phyloP scores from a whole-genome alignment of 2,329 filamentous ascomycete species.

The Biscogniauxia marginata region DNA sequence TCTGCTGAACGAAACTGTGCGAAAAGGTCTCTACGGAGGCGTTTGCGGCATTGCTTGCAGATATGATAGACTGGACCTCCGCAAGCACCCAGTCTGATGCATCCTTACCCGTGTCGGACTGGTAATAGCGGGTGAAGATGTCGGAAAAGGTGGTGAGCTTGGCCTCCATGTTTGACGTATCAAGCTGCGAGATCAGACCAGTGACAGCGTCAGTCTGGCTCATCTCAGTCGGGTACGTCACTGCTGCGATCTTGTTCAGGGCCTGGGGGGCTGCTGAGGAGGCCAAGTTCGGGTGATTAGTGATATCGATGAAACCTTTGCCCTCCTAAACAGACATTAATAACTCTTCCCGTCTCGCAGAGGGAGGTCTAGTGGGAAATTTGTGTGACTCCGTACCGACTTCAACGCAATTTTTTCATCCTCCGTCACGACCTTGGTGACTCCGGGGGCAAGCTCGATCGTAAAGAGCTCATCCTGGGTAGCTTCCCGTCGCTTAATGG shows the following conservation, averaged over 20 bases:
- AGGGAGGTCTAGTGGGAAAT: background rate
- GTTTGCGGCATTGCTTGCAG: conserved; percentile 57
- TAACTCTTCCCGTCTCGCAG: conserved; percentile 46
- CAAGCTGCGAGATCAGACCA: conserved; percentile 57
- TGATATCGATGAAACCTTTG: conserved; percentile 77
- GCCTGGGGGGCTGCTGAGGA: conserved; percentile 28
- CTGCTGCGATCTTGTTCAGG: conserved; percentile 40
- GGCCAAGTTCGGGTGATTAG: conserved; percentile 59
- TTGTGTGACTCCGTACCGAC: conserved; percentile 45
- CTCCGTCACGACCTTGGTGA: conserved; percentile 68
- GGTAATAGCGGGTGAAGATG: conserved; percentile 69
- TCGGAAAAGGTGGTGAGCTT: conserved; percentile 65
- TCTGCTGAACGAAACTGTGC: conserved; percentile 73
- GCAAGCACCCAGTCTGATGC: conserved; percentile 73
- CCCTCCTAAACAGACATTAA: conserved; percentile 52
- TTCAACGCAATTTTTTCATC: conserved; percentile 72
- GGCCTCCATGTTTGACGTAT: conserved; percentile 62
- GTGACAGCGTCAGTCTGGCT: conserved; percentile 56
- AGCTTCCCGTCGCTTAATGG: conserved; percentile 16
- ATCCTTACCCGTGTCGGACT: conserved; percentile 62
- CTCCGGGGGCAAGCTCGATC: conserved; percentile 65
- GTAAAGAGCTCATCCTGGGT: conserved; percentile 22
- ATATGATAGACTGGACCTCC: conserved; percentile 62
- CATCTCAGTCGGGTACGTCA: conserved; percentile 56
- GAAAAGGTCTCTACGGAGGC: conserved; percentile 64